Conservation (phyloP, 2,329 filamentous ascomycete genomes). For the Alternaria postmessia region DNA sequence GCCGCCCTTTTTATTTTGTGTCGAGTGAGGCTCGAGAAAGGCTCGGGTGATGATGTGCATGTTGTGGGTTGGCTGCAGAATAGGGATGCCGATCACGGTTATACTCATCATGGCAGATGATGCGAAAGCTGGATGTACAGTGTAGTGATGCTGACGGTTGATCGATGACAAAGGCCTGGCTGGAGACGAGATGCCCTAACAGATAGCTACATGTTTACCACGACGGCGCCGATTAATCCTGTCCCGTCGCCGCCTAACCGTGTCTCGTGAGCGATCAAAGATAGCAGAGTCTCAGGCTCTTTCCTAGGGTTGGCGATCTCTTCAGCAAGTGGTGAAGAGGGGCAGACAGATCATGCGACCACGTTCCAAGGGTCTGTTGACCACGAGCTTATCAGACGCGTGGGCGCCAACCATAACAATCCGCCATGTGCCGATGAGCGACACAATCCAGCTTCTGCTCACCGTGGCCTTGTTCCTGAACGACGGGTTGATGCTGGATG, state of each 20-base stretch:
- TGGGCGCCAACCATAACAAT: slow-evolving; percentile 6
- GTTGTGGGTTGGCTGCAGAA: slow-evolving; percentile 7
- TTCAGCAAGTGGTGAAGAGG: slow-evolving; percentile 30
- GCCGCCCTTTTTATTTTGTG: slow-evolving; percentile 7
- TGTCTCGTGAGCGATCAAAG: slow-evolving; percentile 31
- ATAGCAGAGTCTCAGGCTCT: slow-evolving; percentile 1
- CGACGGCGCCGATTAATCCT: slow-evolving; percentile 11
- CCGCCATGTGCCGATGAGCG: slow-evolving; percentile 14
- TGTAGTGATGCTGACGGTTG: slow-evolving; percentile 6
- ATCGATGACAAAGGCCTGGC: not conserved
- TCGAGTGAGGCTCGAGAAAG: not conserved
- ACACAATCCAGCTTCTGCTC: not conserved
- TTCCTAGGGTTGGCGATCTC: slow-evolving; percentile 25
- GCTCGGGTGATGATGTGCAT: too few relatives aligned
- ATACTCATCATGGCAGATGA: slow-evolving; percentile 18
- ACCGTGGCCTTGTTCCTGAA: not conserved
- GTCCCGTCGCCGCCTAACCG: slow-evolving; percentile 28
- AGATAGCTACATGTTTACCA: not conserved
- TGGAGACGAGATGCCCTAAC: not conserved
- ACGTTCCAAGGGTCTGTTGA: slow-evolving; percentile 22
- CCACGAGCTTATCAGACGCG: slow-evolving; percentile 28
- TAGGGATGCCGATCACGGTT: slow-evolving; percentile 20
- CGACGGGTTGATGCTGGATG: slow-evolving; percentile 26
- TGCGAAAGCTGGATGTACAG: slow-evolving; percentile 2
- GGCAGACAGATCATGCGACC: slow-evolving; percentile 41